These are phyloP conservation scores for Vairimorpha necatrix DNA, from an alignment of 371 early-diverging fungal species.

Conservation along the genomic window DNA sequence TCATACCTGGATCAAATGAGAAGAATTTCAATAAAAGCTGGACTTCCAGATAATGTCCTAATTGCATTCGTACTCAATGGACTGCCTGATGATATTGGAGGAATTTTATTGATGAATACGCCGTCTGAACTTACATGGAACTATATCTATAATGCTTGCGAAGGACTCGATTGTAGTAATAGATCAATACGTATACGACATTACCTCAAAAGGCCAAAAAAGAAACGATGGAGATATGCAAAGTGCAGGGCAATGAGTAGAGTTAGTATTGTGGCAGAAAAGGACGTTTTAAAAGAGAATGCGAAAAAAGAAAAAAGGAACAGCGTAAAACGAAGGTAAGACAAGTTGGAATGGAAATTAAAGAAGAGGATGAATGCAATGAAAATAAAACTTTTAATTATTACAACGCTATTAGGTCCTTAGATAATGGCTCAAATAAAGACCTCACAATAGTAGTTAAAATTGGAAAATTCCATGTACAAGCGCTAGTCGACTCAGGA, in stretches of 20 bases:
- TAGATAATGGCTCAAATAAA: neutral
- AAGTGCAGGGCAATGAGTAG: neutral
- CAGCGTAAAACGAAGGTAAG: neutral
- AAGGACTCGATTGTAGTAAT: conserved; percentile 5
- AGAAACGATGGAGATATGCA: neutral
- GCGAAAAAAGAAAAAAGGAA: neutral
- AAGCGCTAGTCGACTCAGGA: neutral
- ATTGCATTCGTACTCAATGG: neutral
- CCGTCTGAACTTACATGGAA: neutral
- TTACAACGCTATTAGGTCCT: neutral
- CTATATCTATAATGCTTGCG: conserved; percentile 3
- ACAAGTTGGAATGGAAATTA: neutral
- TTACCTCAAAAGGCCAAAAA: neutral
- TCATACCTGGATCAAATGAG: neutral
- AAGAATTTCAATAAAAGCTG: neutral
- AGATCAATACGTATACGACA: neutral
- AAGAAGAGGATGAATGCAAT: neutral
- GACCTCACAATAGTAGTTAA: neutral
- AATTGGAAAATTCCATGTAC: neutral
- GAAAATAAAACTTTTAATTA: neutral
- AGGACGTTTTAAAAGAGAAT: neutral
- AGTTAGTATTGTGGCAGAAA: neutral
- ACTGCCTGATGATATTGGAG: neutral
- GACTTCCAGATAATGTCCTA: neutral
- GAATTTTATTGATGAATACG: neutral